Evolutionary conservation across 1,284 basidiomycete genomes (phyloP), one percentile per base, ranked within the genome.

Genomic region (Cutaneotrichosporon sp.): DNA sequence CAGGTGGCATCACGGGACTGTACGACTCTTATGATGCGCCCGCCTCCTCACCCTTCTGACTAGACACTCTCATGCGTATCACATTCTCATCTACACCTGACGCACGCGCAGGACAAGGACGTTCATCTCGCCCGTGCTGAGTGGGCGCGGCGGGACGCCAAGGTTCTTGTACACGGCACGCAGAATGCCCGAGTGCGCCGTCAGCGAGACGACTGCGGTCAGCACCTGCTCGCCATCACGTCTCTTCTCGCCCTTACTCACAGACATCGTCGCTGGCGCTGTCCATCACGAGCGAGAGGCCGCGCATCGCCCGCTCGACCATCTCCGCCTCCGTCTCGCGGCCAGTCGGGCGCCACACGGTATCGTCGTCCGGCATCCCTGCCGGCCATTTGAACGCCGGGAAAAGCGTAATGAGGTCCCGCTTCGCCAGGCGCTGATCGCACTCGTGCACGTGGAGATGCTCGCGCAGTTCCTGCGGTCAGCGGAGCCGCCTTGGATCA

Each of bases 291-390:
- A 64, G 61, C n/a, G 12, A 49, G 2, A 67, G 54, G 3, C 59
- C 67, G 24, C 43, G 41, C 5, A 56, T 58, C 1, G 56, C 47
- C 8, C 66, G 50, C 12, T 46, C 60, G 19, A 65, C 60, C 44
- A 68, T 54, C 43, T 68, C 61, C 17, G 63, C 61, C 49, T 68
- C 67, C 4, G 61, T 65, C 56, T 68, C 67, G 22, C 67, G 54
- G 24, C 53, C 62, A 4, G 61, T 45, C 8, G 60, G 55, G 10
- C 56, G 48, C 67, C 67, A 69, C 16, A 66, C 32, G 3, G 39
- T 45, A 37, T 69, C 65, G 24, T 56, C 46, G 27, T 69, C 64
- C 7, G 51, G 47, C 55, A 62, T 61, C 10, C 17, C 39, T 17
- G 32, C 29, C 1, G 59, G 56, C 33, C 55, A 69, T 4, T 33